Evolutionary conservation across 129 eudicot genomes (phyloP).

Genomic region (Gnaphalium uliginosum): DNA sequence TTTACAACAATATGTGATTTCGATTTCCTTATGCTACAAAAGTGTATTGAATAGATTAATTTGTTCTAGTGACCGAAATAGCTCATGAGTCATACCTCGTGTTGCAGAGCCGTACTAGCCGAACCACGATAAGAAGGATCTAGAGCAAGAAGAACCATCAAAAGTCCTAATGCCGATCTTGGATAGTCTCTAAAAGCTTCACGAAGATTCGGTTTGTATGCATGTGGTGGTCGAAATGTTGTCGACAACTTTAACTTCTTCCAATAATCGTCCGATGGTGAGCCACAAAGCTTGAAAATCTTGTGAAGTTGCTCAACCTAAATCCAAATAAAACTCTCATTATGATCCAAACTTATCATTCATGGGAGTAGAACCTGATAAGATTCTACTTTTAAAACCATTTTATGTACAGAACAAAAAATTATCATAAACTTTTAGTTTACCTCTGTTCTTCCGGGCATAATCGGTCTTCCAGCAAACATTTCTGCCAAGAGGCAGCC

Average conservation of each 20-base stretch:
- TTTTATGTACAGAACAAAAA: neutral
- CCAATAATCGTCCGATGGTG: conserved; percentile 72
- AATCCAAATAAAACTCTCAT: neutral
- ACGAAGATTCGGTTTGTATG: conserved; percentile 53
- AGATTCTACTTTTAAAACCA: neutral
- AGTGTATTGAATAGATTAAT: neutral
- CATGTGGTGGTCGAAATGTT: conserved; percentile 67
- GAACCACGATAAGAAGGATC: conserved; percentile 63
- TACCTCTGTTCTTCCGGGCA: conserved; percentile 78
- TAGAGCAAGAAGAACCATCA: conserved; percentile 57
- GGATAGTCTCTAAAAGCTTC: conserved; percentile 61
- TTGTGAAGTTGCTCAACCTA: conserved; percentile 76
- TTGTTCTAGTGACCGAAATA: neutral
- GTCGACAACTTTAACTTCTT: conserved; percentile 55
- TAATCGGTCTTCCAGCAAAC: conserved; percentile 67
- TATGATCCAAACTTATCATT: neutral
- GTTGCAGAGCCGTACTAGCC: conserved; percentile 60
- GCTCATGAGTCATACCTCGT: conserved; percentile 43
- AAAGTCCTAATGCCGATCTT: conserved; percentile 54
- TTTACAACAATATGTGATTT: neutral
- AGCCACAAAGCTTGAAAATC: conserved; percentile 78
- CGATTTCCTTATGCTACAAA: neutral
- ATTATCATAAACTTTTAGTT: neutral
- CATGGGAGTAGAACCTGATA: neutral
- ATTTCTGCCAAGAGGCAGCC: conserved; percentile 79